Percentiles rank a stretch among this genome's conserved stretches.
phyloP scores from a whole-genome alignment of 768 basidiomycete species.

The Coprinellus aureogranulatus region DNA sequence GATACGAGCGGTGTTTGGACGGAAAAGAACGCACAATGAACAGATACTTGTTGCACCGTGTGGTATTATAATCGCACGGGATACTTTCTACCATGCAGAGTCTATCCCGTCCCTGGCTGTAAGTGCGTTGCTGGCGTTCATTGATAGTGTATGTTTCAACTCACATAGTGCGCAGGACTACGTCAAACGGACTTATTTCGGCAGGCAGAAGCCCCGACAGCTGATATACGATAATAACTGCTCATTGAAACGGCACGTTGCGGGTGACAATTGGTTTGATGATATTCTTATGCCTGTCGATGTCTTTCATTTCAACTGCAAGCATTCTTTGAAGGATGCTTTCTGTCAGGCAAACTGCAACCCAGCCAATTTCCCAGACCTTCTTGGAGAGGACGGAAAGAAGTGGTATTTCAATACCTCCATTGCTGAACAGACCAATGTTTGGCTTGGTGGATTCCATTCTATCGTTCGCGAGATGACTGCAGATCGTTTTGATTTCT shows the following conservation, averaged over 20 bases:
- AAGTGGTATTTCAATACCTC: conserved; percentile 4
- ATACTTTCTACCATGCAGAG: conserved; percentile 23
- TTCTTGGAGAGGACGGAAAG: background rate
- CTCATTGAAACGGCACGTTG: background rate
- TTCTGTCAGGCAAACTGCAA: conserved; percentile 22
- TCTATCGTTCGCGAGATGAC: background rate
- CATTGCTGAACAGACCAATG: conserved; percentile 3
- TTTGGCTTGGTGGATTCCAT: conserved; percentile 2
- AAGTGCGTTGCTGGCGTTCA: conserved; percentile 14
- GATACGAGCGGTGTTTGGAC: conserved; percentile 20
- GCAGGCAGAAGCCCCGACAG: too few relatives aligned
- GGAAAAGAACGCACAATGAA: conserved; percentile 27
- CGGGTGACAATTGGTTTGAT: conserved; percentile 10
- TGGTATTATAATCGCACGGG: conserved; percentile 25
- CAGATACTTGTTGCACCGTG: conserved; percentile 28
- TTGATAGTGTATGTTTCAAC: conserved; percentile 19
- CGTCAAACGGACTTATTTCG: too few relatives aligned
- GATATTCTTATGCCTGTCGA: too few relatives aligned
- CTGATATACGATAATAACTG: too few relatives aligned
- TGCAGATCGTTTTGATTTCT: background rate
- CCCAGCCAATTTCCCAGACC: conserved; percentile 5
- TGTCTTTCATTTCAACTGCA: conserved; percentile 23
- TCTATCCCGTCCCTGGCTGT: too few relatives aligned
- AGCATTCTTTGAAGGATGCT: conserved; percentile 15
- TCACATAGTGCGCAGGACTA: too few relatives aligned